Percentiles rank a stretch among this genome's conserved stretches.
Evolutionary conservation across 2,329 filamentous ascomycete genomes (phyloP).

Genomic region (Fusarium secorum): DNA sequence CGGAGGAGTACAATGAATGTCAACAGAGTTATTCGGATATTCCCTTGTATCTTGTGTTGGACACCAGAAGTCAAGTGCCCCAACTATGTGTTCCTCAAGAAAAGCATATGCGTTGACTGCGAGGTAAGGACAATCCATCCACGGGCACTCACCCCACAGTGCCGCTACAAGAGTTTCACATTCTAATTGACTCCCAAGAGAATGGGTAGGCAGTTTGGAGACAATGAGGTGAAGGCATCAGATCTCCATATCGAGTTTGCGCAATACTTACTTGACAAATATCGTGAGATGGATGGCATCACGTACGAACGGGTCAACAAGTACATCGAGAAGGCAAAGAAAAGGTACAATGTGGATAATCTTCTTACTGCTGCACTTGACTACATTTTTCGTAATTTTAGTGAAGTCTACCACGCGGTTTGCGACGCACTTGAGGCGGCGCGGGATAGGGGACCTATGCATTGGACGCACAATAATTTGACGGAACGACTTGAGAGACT

Average conservation of each 20-base stretch:
- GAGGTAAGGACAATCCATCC: conserved; percentile 25
- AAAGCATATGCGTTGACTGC: conserved; percentile 37
- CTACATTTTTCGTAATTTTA: conserved; percentile 37
- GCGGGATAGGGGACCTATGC: conserved; percentile 24
- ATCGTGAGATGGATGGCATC: conserved; percentile 33
- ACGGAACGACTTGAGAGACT: conserved; percentile 32
- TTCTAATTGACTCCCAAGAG: conserved; percentile 15
- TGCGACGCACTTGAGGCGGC: conserved; percentile 34
- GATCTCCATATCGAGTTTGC: conserved; percentile 37
- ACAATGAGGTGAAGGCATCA: conserved; percentile 29
- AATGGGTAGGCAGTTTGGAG: conserved; percentile 12
- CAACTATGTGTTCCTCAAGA: conserved; percentile 39
- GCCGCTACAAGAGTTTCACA: background rate
- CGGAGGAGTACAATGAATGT: conserved; percentile 23
- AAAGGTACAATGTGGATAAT: conserved; percentile 32
- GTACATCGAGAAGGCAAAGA: conserved; percentile 29
- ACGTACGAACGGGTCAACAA: conserved; percentile 36
- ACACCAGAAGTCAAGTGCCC: conserved; percentile 38
- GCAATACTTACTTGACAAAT: conserved; percentile 39
- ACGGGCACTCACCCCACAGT: background rate
- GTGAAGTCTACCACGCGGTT: conserved; percentile 26
- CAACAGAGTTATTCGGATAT: conserved; percentile 29
- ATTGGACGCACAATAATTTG: conserved; percentile 33
- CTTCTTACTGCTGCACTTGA: conserved; percentile 33
- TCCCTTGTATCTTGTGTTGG: conserved; percentile 36